Percentiles rank a stretch among this genome's conserved stretches.
These are phyloP conservation scores for Ramularia endophylla DNA, from an alignment of 2,329 filamentous ascomycete species.

Conservation along the genomic window DNA sequence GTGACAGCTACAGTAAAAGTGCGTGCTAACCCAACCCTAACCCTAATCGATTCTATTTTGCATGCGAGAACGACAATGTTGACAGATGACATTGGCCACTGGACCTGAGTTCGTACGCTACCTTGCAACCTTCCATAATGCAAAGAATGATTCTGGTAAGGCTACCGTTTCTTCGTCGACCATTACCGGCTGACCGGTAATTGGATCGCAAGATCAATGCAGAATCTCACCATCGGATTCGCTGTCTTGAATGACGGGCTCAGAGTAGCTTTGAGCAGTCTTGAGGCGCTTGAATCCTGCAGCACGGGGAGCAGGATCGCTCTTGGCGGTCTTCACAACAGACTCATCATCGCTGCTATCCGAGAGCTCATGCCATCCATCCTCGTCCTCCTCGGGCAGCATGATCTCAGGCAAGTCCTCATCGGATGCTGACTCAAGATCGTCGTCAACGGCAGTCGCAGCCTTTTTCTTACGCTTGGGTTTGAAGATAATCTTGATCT, in stretches of 20 bases:
- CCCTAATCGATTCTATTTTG: too few relatives aligned
- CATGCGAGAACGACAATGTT: too few relatives aligned
- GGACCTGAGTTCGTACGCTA: too few relatives aligned
- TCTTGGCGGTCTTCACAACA: conserved; percentile 9
- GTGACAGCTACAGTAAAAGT: too few relatives aligned
- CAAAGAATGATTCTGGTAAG: too few relatives aligned
- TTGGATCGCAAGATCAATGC: neutral
- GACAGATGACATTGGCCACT: too few relatives aligned
- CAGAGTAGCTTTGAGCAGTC: conserved; percentile 20
- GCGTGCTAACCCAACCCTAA: too few relatives aligned
- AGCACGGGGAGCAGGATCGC: conserved; percentile 18
- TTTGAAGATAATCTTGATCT: conserved; percentile 64
- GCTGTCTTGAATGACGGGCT: conserved; percentile 48
- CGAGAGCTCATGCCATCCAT: conserved; percentile 29
- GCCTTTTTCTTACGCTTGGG: conserved; percentile 16
- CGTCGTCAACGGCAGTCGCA: conserved; percentile 12
- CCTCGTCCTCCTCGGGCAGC: conserved; percentile 12
- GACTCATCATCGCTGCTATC: conserved; percentile 25
- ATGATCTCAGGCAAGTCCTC: conserved; percentile 15
- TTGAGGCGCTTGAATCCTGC: conserved; percentile 23
- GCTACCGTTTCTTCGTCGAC: too few relatives aligned
- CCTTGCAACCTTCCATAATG: too few relatives aligned
- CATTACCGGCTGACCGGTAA: too few relatives aligned
- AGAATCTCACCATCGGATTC: conserved; percentile 47
- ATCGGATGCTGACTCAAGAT: conserved; percentile 10